Base-by-base conservation (phyloP, 2,329 filamentous ascomycete species). In the Penicillium expansum region DNA sequence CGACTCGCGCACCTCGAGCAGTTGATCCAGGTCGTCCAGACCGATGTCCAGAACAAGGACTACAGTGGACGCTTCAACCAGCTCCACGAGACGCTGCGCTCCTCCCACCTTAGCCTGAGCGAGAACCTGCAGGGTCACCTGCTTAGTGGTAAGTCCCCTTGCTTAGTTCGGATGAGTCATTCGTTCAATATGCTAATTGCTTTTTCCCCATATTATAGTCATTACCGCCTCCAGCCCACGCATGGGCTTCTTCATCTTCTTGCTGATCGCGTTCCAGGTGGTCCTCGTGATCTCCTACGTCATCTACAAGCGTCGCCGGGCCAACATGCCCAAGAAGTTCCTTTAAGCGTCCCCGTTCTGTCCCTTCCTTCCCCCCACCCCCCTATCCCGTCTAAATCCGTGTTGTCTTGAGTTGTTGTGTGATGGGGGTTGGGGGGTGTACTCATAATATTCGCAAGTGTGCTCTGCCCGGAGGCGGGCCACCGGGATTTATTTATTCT, bases 291-390 rank as follows among this genome's bases (percentile, higher is more conserved):
- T 76, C 2, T 83, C 81, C 1, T 96, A 92, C 70, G 73, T 91
- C 37, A 71, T 87, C 57, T 96, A 96, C 77, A 96, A 96, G 83
- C 83, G 86, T 66, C 86, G 88, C 69, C 85, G 88, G 76, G 81
- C 84, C 38, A 86, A 81, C 62, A 85, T 86, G 74, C 91, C 91
- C n/a, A 96, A 96, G 82, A 97, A 97, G 78, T 97, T 92, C 74
- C 77, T 96, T 71, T 96, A 80, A 71, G 57, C 48, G 14, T 49
- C 39, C 33, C 32, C 24, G 5, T 35, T 52, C 49, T 39, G 22
- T 44, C 32, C 29, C 14, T 47, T 6, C 27, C 9, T 44, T 29
- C n/a, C 11, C 29, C 20, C 11, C 20, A 14, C n/a, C 33, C 33
- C 24, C 33, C 10, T 7, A 13, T 47, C 27, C 20, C 8, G 16